Base-by-base conservation (phyloP, 1,139 yeast species). In the Nakaseomyces uthaithaninus region DNA sequence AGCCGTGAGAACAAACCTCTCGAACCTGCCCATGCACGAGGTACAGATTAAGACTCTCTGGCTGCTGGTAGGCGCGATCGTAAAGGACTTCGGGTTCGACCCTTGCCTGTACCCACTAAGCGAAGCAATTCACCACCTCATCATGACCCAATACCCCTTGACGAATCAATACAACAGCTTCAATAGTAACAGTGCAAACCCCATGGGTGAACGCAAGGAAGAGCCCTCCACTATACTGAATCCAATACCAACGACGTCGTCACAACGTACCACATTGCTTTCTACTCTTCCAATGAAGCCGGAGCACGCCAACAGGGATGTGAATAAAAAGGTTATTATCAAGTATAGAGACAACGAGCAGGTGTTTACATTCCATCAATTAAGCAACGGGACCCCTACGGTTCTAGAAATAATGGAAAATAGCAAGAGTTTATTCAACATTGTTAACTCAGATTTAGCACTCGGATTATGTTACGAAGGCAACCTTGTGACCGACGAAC, bases 1-100 rank as follows among this genome's bases (percentile, higher is more conserved):
- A 18, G 57, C 58, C 9, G 38, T 37, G 11, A 36, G 42, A 22
- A 18, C 22, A 10, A 49, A 51, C 36, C 33, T 55, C 26, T 38
- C 42, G 14, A 50, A 45, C 24, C 22, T 56, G 38, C 54, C 57
- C 6, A 41, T 43, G 12, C 33, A 35, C 12, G 53, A 51, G 27
- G 53, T 49, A 18, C 55, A 52, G 37, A 30, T 52, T 9, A 50
- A 51, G 38, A 35, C 52, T 16, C 64, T 83, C 36, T 71, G 72
- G 49, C 72, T 79, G 25, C 57, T 80, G 23, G 54, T 83, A 20
- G 93, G 93, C 2, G 77, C 80, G 12, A 75, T 86, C 50, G 71
- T 79, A 33, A 78, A 76, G 51, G 91, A 82, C 57, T 83, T 80
- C 63, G 93, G 93, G 1, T 81, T 83, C 55, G 86, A 83, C 51